phyloP scores from a whole-genome alignment of 2,329 filamentous ascomycete species.

The Beauveria sp. region DNA sequence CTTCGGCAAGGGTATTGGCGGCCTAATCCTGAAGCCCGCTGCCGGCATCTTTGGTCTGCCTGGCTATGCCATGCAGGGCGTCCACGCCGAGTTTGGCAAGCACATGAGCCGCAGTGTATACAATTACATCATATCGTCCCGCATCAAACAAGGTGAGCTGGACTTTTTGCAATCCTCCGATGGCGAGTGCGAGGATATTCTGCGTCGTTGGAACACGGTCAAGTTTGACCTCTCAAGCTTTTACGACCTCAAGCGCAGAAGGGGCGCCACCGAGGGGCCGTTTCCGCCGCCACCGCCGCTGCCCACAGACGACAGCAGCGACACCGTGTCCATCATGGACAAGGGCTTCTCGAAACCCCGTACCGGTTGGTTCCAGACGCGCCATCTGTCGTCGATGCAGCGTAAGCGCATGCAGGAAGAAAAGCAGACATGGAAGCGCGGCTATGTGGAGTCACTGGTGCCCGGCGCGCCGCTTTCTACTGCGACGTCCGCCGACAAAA shows the following conservation, averaged over 20 bases:
- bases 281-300: conserved; percentile 3
- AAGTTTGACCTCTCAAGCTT: conserved; percentile 54
- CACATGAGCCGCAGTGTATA: conserved; percentile 62
- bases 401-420: conserved; percentile 41
- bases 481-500: neutral
- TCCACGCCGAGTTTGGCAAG: conserved; percentile 70
- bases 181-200: conserved; percentile 56
- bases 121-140: conserved; percentile 72
- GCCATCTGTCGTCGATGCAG: conserved; percentile 42
- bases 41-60: conserved; percentile 67
- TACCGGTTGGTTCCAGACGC: conserved; percentile 42
- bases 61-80: conserved; percentile 75
- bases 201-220: conserved; percentile 56
- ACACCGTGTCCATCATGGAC: conserved; percentile 11
- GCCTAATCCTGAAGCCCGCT: conserved; percentile 72
- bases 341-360: conserved; percentile 23
- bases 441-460: conserved; percentile 19
- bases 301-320: conserved; percentile 1
- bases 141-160: conserved; percentile 66
- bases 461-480: neutral
- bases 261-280: conserved; percentile 12
- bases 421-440: conserved; percentile 35
- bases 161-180: conserved; percentile 48
- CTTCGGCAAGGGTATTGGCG: conserved; percentile 75
- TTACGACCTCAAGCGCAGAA: conserved; percentile 42